phyloP scores from a whole-genome alignment of 352 stramenopile genomes.

The Plasmopara viticola region DNA sequence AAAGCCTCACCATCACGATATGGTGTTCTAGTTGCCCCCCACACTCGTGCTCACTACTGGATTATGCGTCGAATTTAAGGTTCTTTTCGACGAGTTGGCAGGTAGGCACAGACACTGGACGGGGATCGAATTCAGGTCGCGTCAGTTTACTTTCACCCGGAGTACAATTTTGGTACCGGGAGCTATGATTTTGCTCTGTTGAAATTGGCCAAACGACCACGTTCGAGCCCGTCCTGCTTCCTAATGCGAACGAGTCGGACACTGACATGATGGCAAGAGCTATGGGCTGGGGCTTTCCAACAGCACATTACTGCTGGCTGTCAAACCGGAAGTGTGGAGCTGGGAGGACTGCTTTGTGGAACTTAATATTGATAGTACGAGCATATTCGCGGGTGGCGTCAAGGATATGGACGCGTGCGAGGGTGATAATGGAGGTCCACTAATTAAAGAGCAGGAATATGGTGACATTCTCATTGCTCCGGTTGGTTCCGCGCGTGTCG shows the following conservation, averaged over 20 bases:
- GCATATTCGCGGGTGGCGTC: neutral
- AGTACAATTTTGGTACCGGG: too few species aligned
- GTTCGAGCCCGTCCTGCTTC: neutral
- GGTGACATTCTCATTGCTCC: neutral
- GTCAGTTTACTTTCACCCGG: too few species aligned
- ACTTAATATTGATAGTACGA: neutral
- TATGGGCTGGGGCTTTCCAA: neutral
- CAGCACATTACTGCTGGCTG: neutral
- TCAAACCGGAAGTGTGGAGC: neutral
- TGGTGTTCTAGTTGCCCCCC: neutral
- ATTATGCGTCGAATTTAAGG: neutral
- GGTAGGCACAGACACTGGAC: slow-evolving; percentile 2
- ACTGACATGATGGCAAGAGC: neutral
- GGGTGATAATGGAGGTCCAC: neutral
- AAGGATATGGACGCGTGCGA: neutral
- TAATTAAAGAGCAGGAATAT: neutral
- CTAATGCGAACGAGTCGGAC: neutral
- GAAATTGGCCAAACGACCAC: neutral
- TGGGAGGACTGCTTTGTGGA: neutral
- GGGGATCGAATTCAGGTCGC: neutral
- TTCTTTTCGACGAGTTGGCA: neutral
- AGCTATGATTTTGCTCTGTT: neutral
- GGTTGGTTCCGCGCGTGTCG: neutral
- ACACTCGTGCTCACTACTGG: neutral
- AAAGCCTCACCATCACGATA: too few species aligned